These are phyloP conservation scores for Prunus mume DNA, from an alignment of 306 rosid species.

Conservation along the genomic window DNA sequence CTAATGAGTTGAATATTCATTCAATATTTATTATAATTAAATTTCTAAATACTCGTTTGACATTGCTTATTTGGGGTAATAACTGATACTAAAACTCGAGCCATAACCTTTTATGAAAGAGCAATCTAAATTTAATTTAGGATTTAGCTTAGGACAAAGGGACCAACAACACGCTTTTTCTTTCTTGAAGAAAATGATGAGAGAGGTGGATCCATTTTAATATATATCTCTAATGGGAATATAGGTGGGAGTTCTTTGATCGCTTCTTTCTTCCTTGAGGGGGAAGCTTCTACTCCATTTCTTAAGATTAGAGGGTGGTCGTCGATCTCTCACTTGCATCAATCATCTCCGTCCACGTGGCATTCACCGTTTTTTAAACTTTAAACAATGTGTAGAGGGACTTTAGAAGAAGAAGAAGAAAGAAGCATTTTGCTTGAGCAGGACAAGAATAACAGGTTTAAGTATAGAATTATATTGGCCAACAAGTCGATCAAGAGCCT, in stretches of 20 bases:
- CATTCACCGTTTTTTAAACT: slow-evolving; percentile 17
- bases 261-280: background rate
- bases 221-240: background rate
- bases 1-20: no score
- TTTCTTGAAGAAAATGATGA: slow-evolving; percentile 28
- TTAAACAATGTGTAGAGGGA: background rate
- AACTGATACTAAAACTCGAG: no score
- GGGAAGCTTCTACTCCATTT: slow-evolving; percentile 55
- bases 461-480: slow-evolving; percentile 19
- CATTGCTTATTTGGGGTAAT: no score
- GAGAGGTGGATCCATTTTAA: background rate
- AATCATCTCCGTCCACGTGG: slow-evolving; percentile 32
- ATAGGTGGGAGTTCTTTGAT: slow-evolving; percentile 22
- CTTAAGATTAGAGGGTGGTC: background rate
- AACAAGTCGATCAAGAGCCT: slow-evolving; percentile 15
- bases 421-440: background rate
- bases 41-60: no score
- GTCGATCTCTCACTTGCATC: slow-evolving; percentile 4
- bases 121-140: no score
- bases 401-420: background rate
- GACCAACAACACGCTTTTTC: slow-evolving; percentile 20
- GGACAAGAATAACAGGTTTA: slow-evolving; percentile 1
- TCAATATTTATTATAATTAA: no score
- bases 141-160: background rate
- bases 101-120: no score